Conservation (phyloP, 2,329 filamentous ascomycete genomes). For the Aspergillus costaricaensis region DNA sequence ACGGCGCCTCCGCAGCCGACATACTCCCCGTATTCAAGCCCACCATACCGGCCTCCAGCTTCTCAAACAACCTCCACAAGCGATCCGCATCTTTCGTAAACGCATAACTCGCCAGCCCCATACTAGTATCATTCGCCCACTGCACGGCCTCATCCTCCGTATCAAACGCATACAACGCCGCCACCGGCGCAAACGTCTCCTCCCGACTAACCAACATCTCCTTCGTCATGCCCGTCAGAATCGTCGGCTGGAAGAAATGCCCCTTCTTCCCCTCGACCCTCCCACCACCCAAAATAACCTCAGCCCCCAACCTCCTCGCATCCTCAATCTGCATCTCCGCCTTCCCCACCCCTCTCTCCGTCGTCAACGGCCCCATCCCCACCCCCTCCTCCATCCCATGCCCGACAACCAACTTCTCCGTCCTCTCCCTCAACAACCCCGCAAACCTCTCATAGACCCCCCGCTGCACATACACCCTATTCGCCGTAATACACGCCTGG, state of each 20-base stretch:
- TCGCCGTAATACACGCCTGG: slow-evolving; percentile 50
- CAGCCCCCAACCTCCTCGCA: slow-evolving; percentile 63
- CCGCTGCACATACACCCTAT: slow-evolving; percentile 48
- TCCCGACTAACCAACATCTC: slow-evolving; percentile 62
- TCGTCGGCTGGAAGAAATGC: slow-evolving; percentile 71
- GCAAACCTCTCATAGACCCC: slow-evolving; percentile 56
- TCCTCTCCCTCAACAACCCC: slow-evolving; percentile 55
- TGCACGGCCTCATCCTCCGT: slow-evolving; percentile 65
- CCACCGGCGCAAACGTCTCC: slow-evolving; percentile 67
- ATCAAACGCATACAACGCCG: slow-evolving; percentile 65
- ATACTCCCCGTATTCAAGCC: slow-evolving; percentile 66
- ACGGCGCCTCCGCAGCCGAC: slow-evolving; percentile 67
- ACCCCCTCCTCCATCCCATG: slow-evolving; percentile 58
- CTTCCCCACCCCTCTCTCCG: slow-evolving; percentile 58
- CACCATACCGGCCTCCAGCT: slow-evolving; percentile 70
- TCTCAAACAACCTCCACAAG: slow-evolving; percentile 66
- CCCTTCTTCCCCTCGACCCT: slow-evolving; percentile 54
- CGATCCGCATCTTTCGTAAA: slow-evolving; percentile 70
- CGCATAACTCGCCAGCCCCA: slow-evolving; percentile 67
- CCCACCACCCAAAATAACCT: slow-evolving; percentile 62
- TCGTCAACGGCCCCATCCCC: slow-evolving; percentile 64
- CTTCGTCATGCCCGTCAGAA: slow-evolving; percentile 60
- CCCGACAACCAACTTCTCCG: slow-evolving; percentile 57
- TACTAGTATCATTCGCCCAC: slow-evolving; percentile 62
- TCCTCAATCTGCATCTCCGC: slow-evolving; percentile 63